Evolutionary conservation across 495 filamentous ascomycete genomes (phyloP).

Genomic region (Trichoderma erinaceum): DNA sequence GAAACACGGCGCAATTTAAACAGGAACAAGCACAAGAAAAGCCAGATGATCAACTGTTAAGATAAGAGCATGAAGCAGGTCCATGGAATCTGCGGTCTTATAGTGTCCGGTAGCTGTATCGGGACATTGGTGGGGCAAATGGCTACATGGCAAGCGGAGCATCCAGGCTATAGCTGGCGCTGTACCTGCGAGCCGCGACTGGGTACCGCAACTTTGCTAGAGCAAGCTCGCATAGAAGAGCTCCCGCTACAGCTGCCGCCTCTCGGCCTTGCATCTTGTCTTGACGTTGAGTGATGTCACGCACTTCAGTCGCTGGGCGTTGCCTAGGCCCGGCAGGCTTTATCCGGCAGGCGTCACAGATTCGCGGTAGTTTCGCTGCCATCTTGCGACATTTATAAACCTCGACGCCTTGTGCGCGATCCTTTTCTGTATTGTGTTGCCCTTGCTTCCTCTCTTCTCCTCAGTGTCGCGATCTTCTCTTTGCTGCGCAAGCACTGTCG

Average conservation of each 20-base stretch:
- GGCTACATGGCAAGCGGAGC: neutral
- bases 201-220: neutral
- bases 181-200: neutral
- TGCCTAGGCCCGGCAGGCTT: neutral
- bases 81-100: neutral
- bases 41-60: too few species aligned
- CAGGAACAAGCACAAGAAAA: too few species aligned
- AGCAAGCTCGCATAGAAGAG: neutral
- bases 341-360: neutral
- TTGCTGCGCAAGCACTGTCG: neutral
- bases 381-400: neutral
- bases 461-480: neutral
- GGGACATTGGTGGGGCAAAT: conserved; percentile 6
- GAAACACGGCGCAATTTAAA: too few species aligned
- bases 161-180: neutral
- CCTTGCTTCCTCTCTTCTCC: neutral
- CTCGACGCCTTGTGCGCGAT: neutral
- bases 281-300: conserved; percentile 11
- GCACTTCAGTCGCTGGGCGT: neutral
- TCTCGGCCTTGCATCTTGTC: neutral
- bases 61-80: too few species aligned
- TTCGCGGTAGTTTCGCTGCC: neutral
- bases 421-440: neutral
- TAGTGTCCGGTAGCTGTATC: neutral
- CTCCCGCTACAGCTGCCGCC: neutral